A percentile compares a stretch with the other conserved stretches of the same genome.
These are phyloP conservation scores for Diaporthe vexans DNA, from an alignment of 2,329 filamentous ascomycete species.

Conservation along the genomic window DNA sequence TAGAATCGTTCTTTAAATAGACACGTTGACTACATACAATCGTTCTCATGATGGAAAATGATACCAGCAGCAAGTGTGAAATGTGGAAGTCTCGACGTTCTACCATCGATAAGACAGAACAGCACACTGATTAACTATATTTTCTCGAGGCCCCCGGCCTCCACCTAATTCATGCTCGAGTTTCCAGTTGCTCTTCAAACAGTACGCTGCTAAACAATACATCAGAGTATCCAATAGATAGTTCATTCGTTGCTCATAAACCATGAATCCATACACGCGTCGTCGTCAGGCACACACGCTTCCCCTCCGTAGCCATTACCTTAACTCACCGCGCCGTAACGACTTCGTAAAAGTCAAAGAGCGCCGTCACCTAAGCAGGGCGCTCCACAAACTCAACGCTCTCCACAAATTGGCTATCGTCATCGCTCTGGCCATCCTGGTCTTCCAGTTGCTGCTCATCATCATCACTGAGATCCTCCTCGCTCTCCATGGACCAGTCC, in stretches of 20 bases:
- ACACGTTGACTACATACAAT: background rate
- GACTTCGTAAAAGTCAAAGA: background rate
- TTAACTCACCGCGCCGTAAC: background rate
- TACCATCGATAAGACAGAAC: no score
- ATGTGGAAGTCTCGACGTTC: background rate
- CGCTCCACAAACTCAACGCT: conserved; percentile 23
- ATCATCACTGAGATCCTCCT: conserved; percentile 50
- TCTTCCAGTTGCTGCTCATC: conserved; percentile 51
- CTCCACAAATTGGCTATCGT: conserved; percentile 33
- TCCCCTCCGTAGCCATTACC: background rate
- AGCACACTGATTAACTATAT: background rate
- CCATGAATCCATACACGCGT: conserved; percentile 7
- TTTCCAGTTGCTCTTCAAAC: background rate
- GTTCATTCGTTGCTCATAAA: conserved; percentile 23
- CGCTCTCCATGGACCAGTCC: conserved; percentile 70
- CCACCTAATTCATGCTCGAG: no score
- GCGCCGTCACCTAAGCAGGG: background rate
- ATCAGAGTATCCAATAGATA: background rate
- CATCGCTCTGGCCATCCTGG: conserved; percentile 51
- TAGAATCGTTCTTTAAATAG: background rate
- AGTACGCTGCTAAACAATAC: background rate
- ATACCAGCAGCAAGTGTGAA: background rate
- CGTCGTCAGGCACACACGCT: background rate
- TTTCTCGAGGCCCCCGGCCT: no score
- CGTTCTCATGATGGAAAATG: background rate